Percentiles rank a stretch among this genome's conserved stretches.
These are phyloP conservation scores for Zymoseptoria pseudotritici DNA, from an alignment of 2,329 filamentous ascomycete species.

Conservation along the genomic window DNA sequence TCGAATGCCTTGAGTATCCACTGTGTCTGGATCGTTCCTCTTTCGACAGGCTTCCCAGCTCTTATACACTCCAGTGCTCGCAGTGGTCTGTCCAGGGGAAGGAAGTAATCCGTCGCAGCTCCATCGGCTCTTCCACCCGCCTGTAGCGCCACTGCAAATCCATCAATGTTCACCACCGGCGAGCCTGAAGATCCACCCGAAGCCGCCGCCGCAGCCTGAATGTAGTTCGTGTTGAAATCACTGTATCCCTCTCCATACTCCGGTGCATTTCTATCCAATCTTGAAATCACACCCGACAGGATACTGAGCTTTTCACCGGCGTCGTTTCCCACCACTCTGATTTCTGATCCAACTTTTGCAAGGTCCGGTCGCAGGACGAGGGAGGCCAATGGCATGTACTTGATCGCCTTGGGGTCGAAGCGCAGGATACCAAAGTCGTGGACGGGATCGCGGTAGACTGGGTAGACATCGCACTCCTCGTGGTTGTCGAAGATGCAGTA, in stretches of 20 bases:
- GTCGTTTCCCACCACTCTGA: slow-evolving; percentile 95
- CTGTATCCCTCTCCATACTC: slow-evolving; percentile 98
- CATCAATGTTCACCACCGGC: slow-evolving; percentile 93
- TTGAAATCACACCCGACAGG: slow-evolving; percentile 91
- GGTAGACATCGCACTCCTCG: slow-evolving; percentile 88
- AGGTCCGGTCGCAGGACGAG: slow-evolving; percentile 76
- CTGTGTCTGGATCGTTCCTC: slow-evolving; percentile 96
- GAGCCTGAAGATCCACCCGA: slow-evolving; percentile 97
- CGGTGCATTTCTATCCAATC: slow-evolving; percentile 90
- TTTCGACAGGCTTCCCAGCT: slow-evolving; percentile 64
- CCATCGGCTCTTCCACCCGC: slow-evolving; percentile 90
- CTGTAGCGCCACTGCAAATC: slow-evolving; percentile 83
- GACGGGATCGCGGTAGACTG: slow-evolving; percentile 94
- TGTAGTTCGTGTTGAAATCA: slow-evolving; percentile 95
- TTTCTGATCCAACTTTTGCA: slow-evolving; percentile 83
- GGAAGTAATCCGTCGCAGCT: slow-evolving; percentile 94
- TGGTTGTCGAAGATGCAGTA: slow-evolving; percentile 99
- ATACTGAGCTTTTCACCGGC: slow-evolving; percentile 98
- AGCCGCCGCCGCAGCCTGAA: slow-evolving; percentile 92
- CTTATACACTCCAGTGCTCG: slow-evolving; percentile 82
- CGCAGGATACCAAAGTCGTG: slow-evolving; percentile 97
- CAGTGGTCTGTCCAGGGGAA: slow-evolving; percentile 83
- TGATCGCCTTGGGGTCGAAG: slow-evolving; percentile 92
- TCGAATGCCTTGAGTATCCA: slow-evolving; percentile 97
- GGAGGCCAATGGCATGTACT: slow-evolving; percentile 86